These are phyloP conservation scores for Ceratocystis colombiana DNA, from an alignment of 2,329 filamentous ascomycete genomes.

Conservation along the genomic window DNA sequence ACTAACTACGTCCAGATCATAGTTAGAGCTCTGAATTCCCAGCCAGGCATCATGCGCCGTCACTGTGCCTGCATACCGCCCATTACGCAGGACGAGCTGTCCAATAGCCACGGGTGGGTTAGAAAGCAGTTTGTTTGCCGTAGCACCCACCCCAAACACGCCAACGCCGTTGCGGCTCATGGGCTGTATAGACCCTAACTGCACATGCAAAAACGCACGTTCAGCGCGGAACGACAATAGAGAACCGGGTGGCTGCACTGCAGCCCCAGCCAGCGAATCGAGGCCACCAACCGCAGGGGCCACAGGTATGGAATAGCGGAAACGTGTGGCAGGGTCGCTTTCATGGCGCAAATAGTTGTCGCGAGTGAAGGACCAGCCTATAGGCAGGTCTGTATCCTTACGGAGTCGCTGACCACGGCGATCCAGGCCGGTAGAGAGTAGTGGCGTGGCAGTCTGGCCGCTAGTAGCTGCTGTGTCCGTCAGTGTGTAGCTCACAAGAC, in stretches of 20 bases:
- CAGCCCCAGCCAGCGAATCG: constrained; percentile 16
- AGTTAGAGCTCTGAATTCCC: constrained; percentile 39
- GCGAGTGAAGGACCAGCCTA: constrained; percentile 34
- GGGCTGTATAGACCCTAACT: constrained; percentile 33
- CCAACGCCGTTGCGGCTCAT: constrained; percentile 15
- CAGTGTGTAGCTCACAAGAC: constrained; percentile 35
- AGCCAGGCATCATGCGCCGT: constrained; percentile 40
- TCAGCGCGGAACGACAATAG: constrained; percentile 36
- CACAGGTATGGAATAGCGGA: constrained; percentile 38
- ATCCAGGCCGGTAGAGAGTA: constrained; percentile 35
- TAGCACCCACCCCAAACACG: neutral
- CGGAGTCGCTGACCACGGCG: constrained; percentile 35
- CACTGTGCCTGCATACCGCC: constrained; percentile 37
- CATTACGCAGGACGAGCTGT: constrained; percentile 34
- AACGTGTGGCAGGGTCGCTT: constrained; percentile 35
- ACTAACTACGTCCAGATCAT: constrained; percentile 32
- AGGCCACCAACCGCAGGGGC: constrained; percentile 21
- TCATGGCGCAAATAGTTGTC: constrained; percentile 35
- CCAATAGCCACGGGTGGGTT: constrained; percentile 38
- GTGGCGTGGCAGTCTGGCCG: constrained; percentile 29
- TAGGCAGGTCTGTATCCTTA: constrained; percentile 32
- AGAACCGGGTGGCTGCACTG: constrained; percentile 33
- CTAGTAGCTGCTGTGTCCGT: constrained; percentile 33
- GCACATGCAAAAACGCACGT: constrained; percentile 36
- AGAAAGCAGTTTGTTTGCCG: constrained; percentile 27